Base-by-base conservation (phyloP, 306 rosid species). In the Quercus parvula region DNA sequence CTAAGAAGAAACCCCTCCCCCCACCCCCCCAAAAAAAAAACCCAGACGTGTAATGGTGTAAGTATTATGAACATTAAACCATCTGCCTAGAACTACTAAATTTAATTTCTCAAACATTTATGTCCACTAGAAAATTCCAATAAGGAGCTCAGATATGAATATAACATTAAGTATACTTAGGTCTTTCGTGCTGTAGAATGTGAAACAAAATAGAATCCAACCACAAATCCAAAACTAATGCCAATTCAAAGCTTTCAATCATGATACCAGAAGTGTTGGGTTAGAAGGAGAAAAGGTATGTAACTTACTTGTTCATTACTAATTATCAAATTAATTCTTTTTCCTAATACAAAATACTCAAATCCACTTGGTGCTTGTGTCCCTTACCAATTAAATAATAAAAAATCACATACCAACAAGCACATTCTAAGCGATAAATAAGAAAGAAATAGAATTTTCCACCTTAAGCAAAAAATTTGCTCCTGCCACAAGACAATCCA, bases 381-480 rank as follows among this genome's bases (percentile, higher is more conserved):
- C 70, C 18, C 71, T 83, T 70, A 59, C 69, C 54, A 59, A 51
- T 74, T 35, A 78, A 17, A 75, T 54, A 51, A 71, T 55, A n/a
- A 25, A 56, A 77, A 62, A 67, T 19, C 19, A 22, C 51, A 61
- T 59, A 80, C 15, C 71, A 77, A 46, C 56, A 30, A 71, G 27
- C 70, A 58, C 67, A 59, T 22, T 78, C 2, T 55, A 64, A 38
- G 71, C 28, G 70, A 41, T 58, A 74, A n/a, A 62, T 27, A 75
- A 78, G 77, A 18, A 14, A 79, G 75, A 81, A 71, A 84, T 6
- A 58, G 27, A 57, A 67, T 72, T 56, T 72, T 80, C 85, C 92
- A 96, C 99, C 99, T 96, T 96, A 67, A 96, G 92, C 83, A 96
- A 83, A 89, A 96, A 96, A 77, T 96, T 96, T 62, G 98, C 99